Evolutionary conservation across 306 rosid species (phyloP), one percentile per base, ranked within the genome.

Genomic region (Heteromeles arbutifolia): DNA sequence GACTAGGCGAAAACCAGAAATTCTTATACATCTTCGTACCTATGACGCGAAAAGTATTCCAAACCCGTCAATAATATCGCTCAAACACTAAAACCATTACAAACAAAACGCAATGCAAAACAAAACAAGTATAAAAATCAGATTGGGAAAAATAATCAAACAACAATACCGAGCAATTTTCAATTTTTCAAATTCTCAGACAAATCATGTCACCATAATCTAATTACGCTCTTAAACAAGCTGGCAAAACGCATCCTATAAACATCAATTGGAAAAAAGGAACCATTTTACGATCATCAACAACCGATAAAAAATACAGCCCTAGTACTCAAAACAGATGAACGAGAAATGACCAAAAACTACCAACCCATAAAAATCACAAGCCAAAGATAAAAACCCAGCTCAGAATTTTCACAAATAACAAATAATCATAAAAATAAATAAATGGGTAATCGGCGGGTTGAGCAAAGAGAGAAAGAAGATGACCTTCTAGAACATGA

Each of bases 401-500:
- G 68, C 73, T 65, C 50, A 29, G 1, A 37, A 32, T 45, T 67
- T 52, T 21, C 24, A 22, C 17, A 11, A 59, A 15, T 39, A 39
- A 25, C 64, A 58, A 39, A 67, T 14, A 73, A 37, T 29, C 3
- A 19, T 11, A 71, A 21, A 66, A n/a, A 19, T 0, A 66, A 37
- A 26, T 0, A 59, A 48, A 63, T 2, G 4, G 28, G 4, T 0
- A 25, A 22, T n/a, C 22, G 70, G 17, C 28, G 15, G 41, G 64
- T 56, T 32, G 58, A 58, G 50, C 50, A 53, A 53, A 62, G 45
- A 74, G 43, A 67, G 68, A 66, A 64, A 61, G 83, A 77, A 59
- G 19, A 11, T 15, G 18, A 94, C 98, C 98, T 92, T 95, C 87
- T 14, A 95, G 90, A 74, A 89, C 82, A 80, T 95, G 93, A 26